Evolutionary conservation across 2,329 filamentous ascomycete species (phyloP).

Genomic region (Tympanopsis confertula): DNA sequence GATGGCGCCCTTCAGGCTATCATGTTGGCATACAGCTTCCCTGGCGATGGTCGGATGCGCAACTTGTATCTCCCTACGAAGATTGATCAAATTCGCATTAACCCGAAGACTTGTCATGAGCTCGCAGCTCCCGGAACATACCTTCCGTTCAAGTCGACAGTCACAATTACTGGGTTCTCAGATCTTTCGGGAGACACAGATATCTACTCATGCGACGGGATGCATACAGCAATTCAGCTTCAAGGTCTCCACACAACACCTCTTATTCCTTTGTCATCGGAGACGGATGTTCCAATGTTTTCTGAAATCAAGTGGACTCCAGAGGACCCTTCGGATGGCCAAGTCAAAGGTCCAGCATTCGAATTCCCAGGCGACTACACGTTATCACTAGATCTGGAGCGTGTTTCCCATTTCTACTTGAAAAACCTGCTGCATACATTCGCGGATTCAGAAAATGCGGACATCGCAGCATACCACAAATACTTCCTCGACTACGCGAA

Average conservation of each 20-base stretch:
- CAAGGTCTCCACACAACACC: background rate
- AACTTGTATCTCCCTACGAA: constrained; percentile 9
- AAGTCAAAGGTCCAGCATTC: constrained; percentile 2
- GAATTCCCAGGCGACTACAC: constrained; percentile 5
- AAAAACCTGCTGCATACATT: no score
- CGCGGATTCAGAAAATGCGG: no score
- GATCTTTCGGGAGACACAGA: background rate
- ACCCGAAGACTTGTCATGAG: constrained; percentile 5
- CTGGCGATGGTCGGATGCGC: constrained; percentile 13
- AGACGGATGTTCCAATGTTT: constrained; percentile 3
- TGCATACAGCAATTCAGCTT: background rate
- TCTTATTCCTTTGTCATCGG: background rate
- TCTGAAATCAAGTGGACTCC: constrained; percentile 4
- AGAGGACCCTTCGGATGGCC: constrained; percentile 2
- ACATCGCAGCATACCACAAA: background rate
- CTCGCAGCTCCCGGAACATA: background rate
- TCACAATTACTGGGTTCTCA: background rate
- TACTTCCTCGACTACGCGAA: constrained; percentile 1
- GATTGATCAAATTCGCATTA: constrained; percentile 10
- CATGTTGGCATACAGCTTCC: constrained; percentile 14
- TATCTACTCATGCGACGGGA: background rate
- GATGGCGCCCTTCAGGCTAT: constrained; percentile 18
- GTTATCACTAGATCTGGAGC: background rate
- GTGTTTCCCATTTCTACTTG: background rate
- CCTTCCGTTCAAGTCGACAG: no score